phyloP scores from a whole-genome alignment of 2,329 filamentous ascomycete species.

The Diplodia corticola region DNA sequence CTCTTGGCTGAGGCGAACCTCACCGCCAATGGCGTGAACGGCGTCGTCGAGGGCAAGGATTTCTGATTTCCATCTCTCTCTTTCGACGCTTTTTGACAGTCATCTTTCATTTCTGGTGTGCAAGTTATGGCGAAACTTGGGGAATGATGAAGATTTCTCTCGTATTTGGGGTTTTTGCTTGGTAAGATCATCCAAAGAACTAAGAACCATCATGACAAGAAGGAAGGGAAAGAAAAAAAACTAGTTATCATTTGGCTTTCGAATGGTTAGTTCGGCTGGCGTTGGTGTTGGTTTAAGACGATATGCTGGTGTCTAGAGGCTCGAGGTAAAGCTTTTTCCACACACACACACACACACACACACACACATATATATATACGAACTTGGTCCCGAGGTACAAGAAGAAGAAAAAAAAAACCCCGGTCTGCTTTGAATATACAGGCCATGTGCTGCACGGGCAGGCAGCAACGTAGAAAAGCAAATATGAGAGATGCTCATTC shows the following conservation, averaged over 20 bases:
- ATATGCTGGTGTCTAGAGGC: not conserved
- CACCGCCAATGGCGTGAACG: conserved; percentile 6
- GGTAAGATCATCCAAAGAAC: not conserved
- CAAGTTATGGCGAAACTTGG: not conserved
- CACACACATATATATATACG: too few species aligned
- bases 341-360: too few species aligned
- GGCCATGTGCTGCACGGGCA: too few species aligned
- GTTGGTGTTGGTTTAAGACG: not conserved
- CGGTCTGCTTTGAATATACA: too few species aligned
- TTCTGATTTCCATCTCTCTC: conserved; percentile 2
- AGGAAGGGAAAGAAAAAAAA: not conserved
- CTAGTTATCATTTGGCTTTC: not conserved
- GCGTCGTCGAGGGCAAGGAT: conserved; percentile 9
- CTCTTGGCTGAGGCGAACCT: conserved; percentile 1
- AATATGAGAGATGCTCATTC: too few species aligned
- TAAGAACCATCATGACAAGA: not conserved
- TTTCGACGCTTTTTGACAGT: not conserved
- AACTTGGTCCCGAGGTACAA: not conserved
- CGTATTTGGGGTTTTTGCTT: not conserved
- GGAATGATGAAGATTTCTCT: not conserved
- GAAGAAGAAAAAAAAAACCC: not conserved
- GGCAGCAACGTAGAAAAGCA: not conserved
- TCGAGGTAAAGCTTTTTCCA: not conserved
- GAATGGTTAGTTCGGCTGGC: not conserved
- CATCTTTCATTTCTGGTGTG: not conserved